Evolutionary conservation across 345 rosid genomes (phyloP).

Genomic region (Corchorus capsularis): DNA sequence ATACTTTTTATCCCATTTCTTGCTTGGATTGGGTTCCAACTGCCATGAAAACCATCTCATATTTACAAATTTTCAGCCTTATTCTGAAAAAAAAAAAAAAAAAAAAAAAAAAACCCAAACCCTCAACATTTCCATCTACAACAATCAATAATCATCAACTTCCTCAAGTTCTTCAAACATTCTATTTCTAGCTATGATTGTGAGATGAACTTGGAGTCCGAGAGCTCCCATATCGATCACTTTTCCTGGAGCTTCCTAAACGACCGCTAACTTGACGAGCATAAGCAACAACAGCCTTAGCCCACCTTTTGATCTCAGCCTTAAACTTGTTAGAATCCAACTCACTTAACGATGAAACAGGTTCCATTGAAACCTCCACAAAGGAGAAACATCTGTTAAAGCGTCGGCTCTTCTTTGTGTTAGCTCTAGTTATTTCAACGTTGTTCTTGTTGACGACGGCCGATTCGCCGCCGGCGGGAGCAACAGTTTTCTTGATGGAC

Average conservation of each 20-base stretch:
- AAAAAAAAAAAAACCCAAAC: background rate
- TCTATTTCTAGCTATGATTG: background rate
- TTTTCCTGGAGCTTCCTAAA: conserved; percentile 33
- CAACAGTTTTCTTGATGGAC: conserved; percentile 45
- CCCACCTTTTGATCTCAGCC: conserved; percentile 77
- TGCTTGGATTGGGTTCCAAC: background rate
- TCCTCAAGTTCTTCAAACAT: background rate
- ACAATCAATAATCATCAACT: background rate
- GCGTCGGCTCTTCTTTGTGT: conserved; percentile 29
- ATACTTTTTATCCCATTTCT: background rate
- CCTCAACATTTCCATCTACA: background rate
- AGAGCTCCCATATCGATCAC: conserved; percentile 2
- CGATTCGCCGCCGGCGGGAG: background rate
- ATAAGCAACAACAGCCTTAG: conserved; percentile 69
- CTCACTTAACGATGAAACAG: conserved; percentile 46
- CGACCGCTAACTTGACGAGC: conserved; percentile 79
- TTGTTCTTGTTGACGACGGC: conserved; percentile 8
- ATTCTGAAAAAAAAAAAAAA: background rate
- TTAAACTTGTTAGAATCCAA: conserved; percentile 69
- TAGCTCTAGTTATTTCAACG: background rate
- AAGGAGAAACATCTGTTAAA: conserved; percentile 43
- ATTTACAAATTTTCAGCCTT: conserved; percentile 4
- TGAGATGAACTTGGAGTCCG: background rate
- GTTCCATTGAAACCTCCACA: conserved; percentile 46
- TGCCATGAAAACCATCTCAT: background rate